Conservation (phyloP, 208 protist species). For the Zelonia costaricensis region DNA sequence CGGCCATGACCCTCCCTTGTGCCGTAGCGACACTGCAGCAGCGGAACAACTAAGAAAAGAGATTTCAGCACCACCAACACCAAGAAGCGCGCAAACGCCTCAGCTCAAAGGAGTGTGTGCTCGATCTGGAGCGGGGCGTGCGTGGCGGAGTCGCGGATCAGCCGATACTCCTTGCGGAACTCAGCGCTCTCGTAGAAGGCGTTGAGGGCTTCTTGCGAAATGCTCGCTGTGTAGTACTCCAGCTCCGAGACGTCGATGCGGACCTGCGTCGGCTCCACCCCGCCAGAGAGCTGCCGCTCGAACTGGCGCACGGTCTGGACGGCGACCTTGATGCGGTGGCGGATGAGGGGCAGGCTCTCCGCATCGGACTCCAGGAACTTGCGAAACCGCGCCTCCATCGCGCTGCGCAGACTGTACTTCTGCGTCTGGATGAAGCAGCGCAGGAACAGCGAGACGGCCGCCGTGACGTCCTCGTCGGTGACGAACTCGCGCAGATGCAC, state of each 20-base stretch:
- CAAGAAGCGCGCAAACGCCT: background rate
- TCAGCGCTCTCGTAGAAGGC: slow-evolving; percentile 82
- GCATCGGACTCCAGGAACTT: slow-evolving; percentile 88
- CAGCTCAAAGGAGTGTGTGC: slow-evolving; percentile 44
- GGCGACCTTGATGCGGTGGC: slow-evolving; percentile 83
- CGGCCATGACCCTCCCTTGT: too few relatives aligned
- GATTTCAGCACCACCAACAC: too few relatives aligned
- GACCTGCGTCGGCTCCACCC: slow-evolving; percentile 77
- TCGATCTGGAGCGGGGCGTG: slow-evolving; percentile 78
- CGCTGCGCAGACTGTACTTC: slow-evolving; percentile 90
- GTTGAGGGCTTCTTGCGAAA: slow-evolving; percentile 81
- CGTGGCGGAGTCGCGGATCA: slow-evolving; percentile 82
- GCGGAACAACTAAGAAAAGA: too few relatives aligned
- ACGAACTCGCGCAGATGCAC: slow-evolving; percentile 98
- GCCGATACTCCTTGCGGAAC: slow-evolving; percentile 78
- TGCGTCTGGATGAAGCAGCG: slow-evolving; percentile 98
- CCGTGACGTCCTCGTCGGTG: slow-evolving; percentile 96
- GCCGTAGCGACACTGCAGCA: background rate
- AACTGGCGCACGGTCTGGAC: slow-evolving; percentile 81
- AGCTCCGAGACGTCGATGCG: slow-evolving; percentile 79
- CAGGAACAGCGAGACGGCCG: slow-evolving; percentile 98
- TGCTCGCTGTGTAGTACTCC: slow-evolving; percentile 75
- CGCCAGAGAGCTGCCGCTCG: slow-evolving; percentile 81
- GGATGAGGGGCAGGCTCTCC: slow-evolving; percentile 86
- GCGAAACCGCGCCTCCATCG: slow-evolving; percentile 86